phyloP scores from a whole-genome alignment of 768 basidiomycete species.

The Panaeolus cyanescens region DNA sequence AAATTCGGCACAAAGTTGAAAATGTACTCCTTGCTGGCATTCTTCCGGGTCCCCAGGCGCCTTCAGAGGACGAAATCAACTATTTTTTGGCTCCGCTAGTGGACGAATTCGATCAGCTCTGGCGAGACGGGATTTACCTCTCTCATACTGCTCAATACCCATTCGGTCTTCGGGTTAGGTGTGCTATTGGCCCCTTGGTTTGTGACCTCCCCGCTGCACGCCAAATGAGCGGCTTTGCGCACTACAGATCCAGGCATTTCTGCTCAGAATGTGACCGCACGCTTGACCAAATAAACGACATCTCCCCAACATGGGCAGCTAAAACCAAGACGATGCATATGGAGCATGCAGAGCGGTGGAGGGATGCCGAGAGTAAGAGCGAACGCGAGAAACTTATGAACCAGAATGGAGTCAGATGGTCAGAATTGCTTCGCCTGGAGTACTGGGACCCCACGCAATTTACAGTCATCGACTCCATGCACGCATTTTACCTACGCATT shows the following conservation, averaged over 20 bases:
- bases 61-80: constrained; percentile 6
- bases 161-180: not conserved
- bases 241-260: constrained; percentile 2
- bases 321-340: constrained; percentile 8
- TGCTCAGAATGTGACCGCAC: constrained; percentile 12
- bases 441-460: constrained; percentile 17
- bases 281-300: constrained; percentile 13
- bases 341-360: constrained; percentile 20
- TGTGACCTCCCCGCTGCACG: constrained; percentile 7
- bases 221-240: constrained; percentile 5
- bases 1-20: not conserved
- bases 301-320: constrained; percentile 12
- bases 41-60: constrained; percentile 3
- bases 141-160: not conserved
- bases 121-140: not conserved
- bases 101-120: not conserved
- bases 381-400: not conserved
- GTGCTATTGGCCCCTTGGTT: constrained; percentile 1
- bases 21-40: constrained; percentile 7
- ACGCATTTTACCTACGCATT: constrained; percentile 6
- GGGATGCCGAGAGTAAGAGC: constrained; percentile 11
- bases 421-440: constrained; percentile 4
- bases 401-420: not conserved
- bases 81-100: constrained; percentile 3
- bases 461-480: constrained; percentile 6